phyloP scores from a whole-genome alignment of 805 yeast genomes.

The Candida chauliodis region DNA sequence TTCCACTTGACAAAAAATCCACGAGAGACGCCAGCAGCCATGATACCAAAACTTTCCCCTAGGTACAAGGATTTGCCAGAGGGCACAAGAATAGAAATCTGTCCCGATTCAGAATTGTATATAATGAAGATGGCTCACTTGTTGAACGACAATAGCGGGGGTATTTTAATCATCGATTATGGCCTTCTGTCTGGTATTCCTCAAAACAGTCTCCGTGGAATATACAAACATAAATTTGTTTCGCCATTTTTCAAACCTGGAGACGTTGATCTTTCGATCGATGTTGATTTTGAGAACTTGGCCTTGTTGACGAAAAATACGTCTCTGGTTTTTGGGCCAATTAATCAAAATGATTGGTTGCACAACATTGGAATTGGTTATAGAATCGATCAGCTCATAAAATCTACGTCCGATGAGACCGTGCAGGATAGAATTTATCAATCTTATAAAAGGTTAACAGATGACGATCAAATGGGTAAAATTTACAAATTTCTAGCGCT shows the following conservation, averaged over 20 bases:
- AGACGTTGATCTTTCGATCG: conserved; percentile 75
- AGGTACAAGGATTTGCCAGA: conserved; percentile 53
- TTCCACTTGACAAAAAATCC: conserved; percentile 59
- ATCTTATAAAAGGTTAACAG: conserved; percentile 62
- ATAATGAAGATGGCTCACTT: conserved; percentile 50
- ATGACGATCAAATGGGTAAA: conserved; percentile 70
- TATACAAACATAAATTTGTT: conserved; percentile 66
- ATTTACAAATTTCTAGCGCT: conserved; percentile 69
- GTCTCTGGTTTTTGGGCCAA: conserved; percentile 48
- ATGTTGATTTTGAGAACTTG: conserved; percentile 74
- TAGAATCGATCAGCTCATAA: conserved; percentile 57
- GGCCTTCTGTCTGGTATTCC: conserved; percentile 66
- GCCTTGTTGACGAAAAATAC: conserved; percentile 14
- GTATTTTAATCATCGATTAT: conserved; percentile 73
- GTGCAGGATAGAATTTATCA: conserved; percentile 51
- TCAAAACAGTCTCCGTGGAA: conserved; percentile 69
- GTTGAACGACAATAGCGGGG: conserved; percentile 48
- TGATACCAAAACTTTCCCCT: conserved; percentile 47
- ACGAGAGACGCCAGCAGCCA: conserved; percentile 58
- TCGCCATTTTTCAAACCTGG: conserved; percentile 78
- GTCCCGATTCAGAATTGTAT: conserved; percentile 67
- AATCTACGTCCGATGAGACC: conserved; percentile 33
- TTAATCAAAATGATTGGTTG: conserved; percentile 77
- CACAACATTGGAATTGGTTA: conserved; percentile 72
- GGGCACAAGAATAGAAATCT: conserved; percentile 64